phyloP scores from a whole-genome alignment of 2,329 filamentous ascomycete species.

The Stagonosporopsis cucurbitacearum region DNA sequence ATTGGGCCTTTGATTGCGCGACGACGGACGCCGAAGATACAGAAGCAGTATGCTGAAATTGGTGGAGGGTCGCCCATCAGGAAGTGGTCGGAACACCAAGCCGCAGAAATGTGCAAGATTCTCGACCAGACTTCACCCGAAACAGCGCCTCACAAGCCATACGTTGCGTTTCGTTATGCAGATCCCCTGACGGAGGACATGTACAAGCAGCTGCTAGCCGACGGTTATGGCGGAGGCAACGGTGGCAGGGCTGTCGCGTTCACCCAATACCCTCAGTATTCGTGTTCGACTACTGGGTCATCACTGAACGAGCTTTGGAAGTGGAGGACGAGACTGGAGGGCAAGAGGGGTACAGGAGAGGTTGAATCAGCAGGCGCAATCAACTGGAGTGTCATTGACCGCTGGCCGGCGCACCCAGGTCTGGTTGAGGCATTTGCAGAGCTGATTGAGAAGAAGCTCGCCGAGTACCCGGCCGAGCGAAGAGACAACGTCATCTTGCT shows the following conservation, averaged over 20 bases:
- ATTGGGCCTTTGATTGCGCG: constrained; percentile 85
- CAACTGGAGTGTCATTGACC: constrained; percentile 95
- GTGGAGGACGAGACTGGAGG: constrained; percentile 88
- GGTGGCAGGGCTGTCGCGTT: constrained; percentile 96
- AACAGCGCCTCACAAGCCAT: constrained; percentile 95
- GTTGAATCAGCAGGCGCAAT: constrained; percentile 71
- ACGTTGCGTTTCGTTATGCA: constrained; percentile 96
- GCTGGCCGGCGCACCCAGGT: constrained; percentile 92
- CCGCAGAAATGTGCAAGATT: constrained; percentile 94
- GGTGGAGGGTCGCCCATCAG: constrained; percentile 97
- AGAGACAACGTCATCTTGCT: constrained; percentile 82
- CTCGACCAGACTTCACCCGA: constrained; percentile 89
- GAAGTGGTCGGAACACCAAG: constrained; percentile 97
- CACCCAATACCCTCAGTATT: constrained; percentile 98
- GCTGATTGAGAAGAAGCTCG: constrained; percentile 86
- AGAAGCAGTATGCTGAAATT: constrained; percentile 93
- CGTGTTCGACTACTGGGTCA: constrained; percentile 94
- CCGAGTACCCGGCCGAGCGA: constrained; percentile 81
- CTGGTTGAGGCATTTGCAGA: constrained; percentile 90
- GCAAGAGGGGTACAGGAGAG: constrained; percentile 66
- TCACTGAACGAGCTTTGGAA: constrained; percentile 98
- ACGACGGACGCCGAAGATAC: constrained; percentile 91
- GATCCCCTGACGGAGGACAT: constrained; percentile 92
- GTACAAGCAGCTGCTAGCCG: constrained; percentile 80
- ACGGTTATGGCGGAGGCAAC: constrained; percentile 88